Evolutionary conservation across 768 basidiomycete species (phyloP), one percentile per base, ranked within the genome.

Genomic region (Candolleomyces aberdarensis): DNA sequence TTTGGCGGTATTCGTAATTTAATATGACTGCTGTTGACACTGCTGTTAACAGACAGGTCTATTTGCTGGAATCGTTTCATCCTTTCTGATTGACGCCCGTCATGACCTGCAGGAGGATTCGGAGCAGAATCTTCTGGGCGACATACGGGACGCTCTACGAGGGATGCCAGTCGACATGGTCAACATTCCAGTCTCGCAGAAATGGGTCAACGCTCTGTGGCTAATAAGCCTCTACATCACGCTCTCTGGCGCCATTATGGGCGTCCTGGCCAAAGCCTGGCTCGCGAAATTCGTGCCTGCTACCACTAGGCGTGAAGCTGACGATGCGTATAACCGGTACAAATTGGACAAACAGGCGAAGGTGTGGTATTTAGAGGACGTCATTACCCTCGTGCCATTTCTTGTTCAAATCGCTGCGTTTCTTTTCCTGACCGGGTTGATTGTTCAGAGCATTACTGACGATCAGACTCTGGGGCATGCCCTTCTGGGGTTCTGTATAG

Each of bases 121-220:
- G 9, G 63, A 68, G 39, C 14, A 66, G 58, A 29, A 64, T 62
- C 48, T 56, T n/a, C 60, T 67, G 7, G 54, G 58, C 22, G 50
- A 62, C 17, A 51, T 59, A 59, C 44, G 40, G 43, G 5, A 47
- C 31, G 41, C 20, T 49, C 22, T 52, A n/a, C 60, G 51, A 19
- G 19, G 5, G 48, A 4, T 20, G 14, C 17, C 48, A 22, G 17
- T 41, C 17, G 29, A 57, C 7, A 50, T 36, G 0, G 67, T 65
- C 46, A 39, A 15, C 15, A 67, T 67, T 0, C 51, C 68, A 15
- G 46, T 58, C 2, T 43, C 64, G 10, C 32, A 64, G 26, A 55
- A 70, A 15, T 62, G 64, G 52, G 61, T 65, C 20, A 72, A 71
- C 53, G 59, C 65, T 8, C 60, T 70, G 8, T 70, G 69, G 69